Evolutionary conservation across 23 red algal genomes (phyloP).

Genomic region (Cyanidioschyzon merolae): DNA sequence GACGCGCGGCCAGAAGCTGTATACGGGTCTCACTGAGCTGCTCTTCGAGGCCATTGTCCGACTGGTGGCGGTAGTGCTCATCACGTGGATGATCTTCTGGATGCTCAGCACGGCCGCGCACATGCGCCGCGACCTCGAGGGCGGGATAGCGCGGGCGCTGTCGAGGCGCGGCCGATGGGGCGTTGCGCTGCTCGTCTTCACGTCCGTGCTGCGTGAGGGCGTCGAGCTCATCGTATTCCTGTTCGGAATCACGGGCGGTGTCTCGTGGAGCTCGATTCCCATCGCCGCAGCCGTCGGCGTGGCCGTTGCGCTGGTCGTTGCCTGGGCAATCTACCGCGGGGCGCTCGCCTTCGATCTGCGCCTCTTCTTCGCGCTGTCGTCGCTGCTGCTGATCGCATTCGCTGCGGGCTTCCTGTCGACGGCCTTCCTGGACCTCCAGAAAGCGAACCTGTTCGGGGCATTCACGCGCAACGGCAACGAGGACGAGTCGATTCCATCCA

Average conservation of each 20-base stretch:
- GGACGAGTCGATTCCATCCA: background rate
- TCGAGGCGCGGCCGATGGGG: constrained; percentile 25
- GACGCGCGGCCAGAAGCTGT: constrained; percentile 33
- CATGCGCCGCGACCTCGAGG: constrained; percentile 46
- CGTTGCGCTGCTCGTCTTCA: constrained; percentile 59
- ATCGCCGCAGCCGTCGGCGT: constrained; percentile 51
- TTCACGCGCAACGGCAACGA: constrained; percentile 6
- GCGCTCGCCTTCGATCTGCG: constrained; percentile 45
- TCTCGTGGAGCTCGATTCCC: constrained; percentile 43
- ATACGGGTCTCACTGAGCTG: constrained; percentile 34
- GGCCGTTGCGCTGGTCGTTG: constrained; percentile 30
- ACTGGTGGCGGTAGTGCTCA: constrained; percentile 40
- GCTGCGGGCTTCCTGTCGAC: constrained; percentile 58
- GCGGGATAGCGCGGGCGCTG: constrained; percentile 29
- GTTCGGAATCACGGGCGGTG: constrained; percentile 37
- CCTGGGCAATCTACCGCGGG: constrained; percentile 48
- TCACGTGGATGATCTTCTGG: constrained; percentile 88
- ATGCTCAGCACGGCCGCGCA: constrained; percentile 66
- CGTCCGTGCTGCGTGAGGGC: constrained; percentile 58
- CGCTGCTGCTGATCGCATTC: constrained; percentile 58
- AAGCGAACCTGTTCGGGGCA: constrained; percentile 50
- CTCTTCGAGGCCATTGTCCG: constrained; percentile 64
- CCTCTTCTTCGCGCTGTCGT: constrained; percentile 47
- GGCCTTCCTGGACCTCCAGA: constrained; percentile 59
- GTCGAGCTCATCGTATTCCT: constrained; percentile 72